phyloP scores from a whole-genome alignment of 768 basidiomycete genomes.

The Rhodotorula diobovata region DNA sequence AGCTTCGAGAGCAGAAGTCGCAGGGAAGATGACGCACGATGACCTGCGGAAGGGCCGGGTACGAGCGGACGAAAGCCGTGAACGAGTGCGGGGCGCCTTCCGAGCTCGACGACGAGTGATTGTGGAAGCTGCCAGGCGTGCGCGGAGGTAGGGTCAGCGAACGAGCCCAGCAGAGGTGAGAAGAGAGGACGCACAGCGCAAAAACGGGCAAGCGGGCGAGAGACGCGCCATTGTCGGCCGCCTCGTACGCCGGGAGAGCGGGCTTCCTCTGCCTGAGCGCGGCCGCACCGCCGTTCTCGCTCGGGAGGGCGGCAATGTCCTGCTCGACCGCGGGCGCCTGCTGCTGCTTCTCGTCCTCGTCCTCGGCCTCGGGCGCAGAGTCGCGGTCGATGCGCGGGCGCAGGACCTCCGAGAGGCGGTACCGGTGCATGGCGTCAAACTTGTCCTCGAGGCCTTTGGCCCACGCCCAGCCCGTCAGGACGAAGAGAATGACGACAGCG shows the following conservation, averaged over 20 bases:
- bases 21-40: conserved; percentile 7
- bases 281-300: not conserved
- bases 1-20: not conserved
- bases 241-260: not conserved
- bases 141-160: too few relatives aligned
- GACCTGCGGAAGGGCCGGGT: conserved; percentile 65
- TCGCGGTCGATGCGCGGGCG: conserved; percentile 36
- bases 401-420: conserved; percentile 59
- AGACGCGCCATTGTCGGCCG: not conserved
- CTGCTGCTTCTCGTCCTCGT: not conserved
- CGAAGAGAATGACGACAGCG: conserved; percentile 6
- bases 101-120: conserved; percentile 16
- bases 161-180: too few relatives aligned
- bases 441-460: conserved; percentile 56
- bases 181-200: conserved; percentile 16
- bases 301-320: not conserved
- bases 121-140: conserved; percentile 23
- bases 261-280: not conserved
- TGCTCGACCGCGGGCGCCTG: not conserved
- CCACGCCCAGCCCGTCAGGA: conserved; percentile 9
- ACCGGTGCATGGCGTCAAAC: conserved; percentile 59
- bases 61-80: conserved; percentile 61
- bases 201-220: conserved; percentile 30
- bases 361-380: not conserved
- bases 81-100: conserved; percentile 65